Percentiles rank a stretch among this genome's conserved stretches.
Conservation (phyloP, 2,329 filamentous ascomycete species). For the Aspergillus hortae region DNA sequence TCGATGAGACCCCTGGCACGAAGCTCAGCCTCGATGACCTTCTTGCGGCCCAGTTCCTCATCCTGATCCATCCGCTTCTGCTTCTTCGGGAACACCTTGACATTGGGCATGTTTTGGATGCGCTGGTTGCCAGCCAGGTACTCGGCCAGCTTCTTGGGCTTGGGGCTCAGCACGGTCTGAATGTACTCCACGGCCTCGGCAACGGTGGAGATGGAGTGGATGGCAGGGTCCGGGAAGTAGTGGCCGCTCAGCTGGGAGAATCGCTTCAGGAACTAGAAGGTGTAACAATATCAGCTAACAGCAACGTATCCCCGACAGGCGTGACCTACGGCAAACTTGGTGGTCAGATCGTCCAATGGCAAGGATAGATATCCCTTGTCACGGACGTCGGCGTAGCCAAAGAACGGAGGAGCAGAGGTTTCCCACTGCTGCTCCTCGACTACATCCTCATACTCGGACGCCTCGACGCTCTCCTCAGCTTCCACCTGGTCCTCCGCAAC, state of each 20-base stretch:
- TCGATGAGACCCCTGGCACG: constrained; percentile 59
- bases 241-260: constrained; percentile 77
- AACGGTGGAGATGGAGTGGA: constrained; percentile 55
- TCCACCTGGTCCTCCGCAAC: constrained; percentile 8
- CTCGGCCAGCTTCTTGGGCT: constrained; percentile 59
- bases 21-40: constrained; percentile 72
- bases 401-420: constrained; percentile 14
- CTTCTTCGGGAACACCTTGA: constrained; percentile 62
- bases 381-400: constrained; percentile 21
- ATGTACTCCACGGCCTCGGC: constrained; percentile 55
- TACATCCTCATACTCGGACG: constrained; percentile 13
- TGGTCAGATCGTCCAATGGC: constrained; percentile 52
- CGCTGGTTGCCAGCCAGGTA: constrained; percentile 48
- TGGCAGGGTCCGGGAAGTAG: constrained; percentile 66
- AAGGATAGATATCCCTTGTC: constrained; percentile 57
- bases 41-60: constrained; percentile 69
- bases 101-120: constrained; percentile 61
- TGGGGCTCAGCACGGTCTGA: constrained; percentile 27
- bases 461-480: constrained; percentile 7
- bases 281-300: constrained; percentile 35
- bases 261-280: constrained; percentile 69
- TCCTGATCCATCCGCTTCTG: constrained; percentile 71
- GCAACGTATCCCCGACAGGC: constrained; percentile 33
- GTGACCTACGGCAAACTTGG: constrained; percentile 71
- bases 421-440: constrained; percentile 23